phyloP scores from a whole-genome alignment of 805 yeast genomes.

The Pichia insulana region DNA sequence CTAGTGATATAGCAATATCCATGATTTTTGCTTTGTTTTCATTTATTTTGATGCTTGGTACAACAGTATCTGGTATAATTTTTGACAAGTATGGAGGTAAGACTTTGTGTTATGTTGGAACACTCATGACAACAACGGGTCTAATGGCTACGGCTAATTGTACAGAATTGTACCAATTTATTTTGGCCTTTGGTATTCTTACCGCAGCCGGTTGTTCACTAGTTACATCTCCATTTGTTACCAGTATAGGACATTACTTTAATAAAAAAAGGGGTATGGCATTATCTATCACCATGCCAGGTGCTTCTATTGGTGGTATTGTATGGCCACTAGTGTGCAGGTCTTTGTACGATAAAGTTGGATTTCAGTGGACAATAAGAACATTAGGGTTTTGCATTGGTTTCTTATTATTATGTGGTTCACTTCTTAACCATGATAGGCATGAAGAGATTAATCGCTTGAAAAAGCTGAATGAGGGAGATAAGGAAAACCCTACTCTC shows the following conservation, averaged over 20 bases:
- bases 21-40: slow-evolving; percentile 62
- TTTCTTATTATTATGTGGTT: slow-evolving; percentile 21
- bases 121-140: slow-evolving; percentile 30
- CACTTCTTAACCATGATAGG: slow-evolving; percentile 27
- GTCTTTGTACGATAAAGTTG: slow-evolving; percentile 39
- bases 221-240: slow-evolving; percentile 36
- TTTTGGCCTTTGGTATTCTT: slow-evolving; percentile 41
- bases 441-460: slow-evolving; percentile 15
- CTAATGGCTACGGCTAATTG: slow-evolving; percentile 38
- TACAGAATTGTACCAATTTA: slow-evolving; percentile 38
- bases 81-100: slow-evolving; percentile 40
- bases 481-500: not conserved
- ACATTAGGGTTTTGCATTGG: slow-evolving; percentile 41
- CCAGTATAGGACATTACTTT: slow-evolving; percentile 55
- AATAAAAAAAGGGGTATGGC: slow-evolving; percentile 47
- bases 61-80: slow-evolving; percentile 36
- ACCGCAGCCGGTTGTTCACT: slow-evolving; percentile 40
- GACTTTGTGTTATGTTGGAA: slow-evolving; percentile 30
- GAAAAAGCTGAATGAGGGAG: slow-evolving; percentile 10
- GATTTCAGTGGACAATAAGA: slow-evolving; percentile 55
- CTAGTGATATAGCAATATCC: slow-evolving; percentile 41
- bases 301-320: slow-evolving; percentile 52
- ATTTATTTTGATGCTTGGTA: slow-evolving; percentile 34
- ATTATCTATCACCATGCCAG: slow-evolving; percentile 51
- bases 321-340: slow-evolving; percentile 47